Percentiles rank a stretch among this genome's conserved stretches.
These are phyloP conservation scores for Prunus padus DNA, from an alignment of 306 rosid species.

Conservation along the genomic window DNA sequence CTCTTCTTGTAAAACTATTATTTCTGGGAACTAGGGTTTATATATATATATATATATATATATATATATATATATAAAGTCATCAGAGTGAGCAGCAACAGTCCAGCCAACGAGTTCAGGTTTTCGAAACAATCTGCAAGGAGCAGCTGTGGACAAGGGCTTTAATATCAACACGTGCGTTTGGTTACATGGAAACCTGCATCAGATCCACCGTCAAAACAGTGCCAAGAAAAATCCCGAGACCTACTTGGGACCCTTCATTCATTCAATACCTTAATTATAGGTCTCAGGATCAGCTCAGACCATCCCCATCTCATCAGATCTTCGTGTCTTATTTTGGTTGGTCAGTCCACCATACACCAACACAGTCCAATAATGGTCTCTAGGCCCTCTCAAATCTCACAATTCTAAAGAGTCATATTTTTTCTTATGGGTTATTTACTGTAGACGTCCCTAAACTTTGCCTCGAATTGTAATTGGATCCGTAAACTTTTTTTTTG, in stretches of 20 bases:
- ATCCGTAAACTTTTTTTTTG: no score
- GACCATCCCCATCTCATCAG: not conserved
- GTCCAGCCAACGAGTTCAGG: not conserved
- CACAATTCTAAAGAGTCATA: not conserved
- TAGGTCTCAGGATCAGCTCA: no score
- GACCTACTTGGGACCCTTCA: not conserved
- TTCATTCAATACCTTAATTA: not conserved
- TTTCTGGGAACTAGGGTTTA: not conserved
- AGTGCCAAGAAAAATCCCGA: not conserved
- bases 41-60: no score
- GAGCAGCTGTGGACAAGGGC: not conserved
- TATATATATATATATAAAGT: no score
- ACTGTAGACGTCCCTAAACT: no score
- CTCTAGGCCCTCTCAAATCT: not conserved
- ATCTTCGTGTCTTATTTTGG: not conserved
- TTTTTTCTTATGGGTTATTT: no score
- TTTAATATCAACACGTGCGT: not conserved
- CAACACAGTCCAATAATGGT: not conserved
- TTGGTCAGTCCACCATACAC: not conserved
- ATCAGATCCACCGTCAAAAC: slow-evolving; percentile 1
- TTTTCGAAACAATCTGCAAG: no score
- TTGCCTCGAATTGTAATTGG: no score
- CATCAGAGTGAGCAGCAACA: not conserved
- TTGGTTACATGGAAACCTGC: not conserved
- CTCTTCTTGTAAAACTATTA: not conserved